Evolutionary conservation across 768 basidiomycete species (phyloP), one percentile per base, ranked within the genome.

Genomic region (Hebeloma cylindrosporum): DNA sequence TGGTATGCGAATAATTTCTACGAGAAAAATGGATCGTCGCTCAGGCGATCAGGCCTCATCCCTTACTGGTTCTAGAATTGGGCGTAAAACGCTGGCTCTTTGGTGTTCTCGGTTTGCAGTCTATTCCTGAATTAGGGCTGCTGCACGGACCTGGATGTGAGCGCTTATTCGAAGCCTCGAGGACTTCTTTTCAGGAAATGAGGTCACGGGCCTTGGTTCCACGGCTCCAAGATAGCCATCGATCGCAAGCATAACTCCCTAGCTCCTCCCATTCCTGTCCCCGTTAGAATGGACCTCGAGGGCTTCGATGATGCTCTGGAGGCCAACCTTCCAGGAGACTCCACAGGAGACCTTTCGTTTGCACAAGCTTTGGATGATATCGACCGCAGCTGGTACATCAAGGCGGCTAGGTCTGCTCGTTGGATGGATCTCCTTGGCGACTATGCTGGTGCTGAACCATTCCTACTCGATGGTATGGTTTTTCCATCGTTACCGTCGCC

Each of bases 401-500:
- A 40, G 26, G 37, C 43, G 4, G 46, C 47, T 14, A 39, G 54
- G 13, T 41, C 46, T 7, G 49, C 60, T 2, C 41, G 65, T 43
- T 60, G 79, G 57, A 85, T 86, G 83, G 84, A 86, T 59, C 67
- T 86, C 7, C 62, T 86, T 21, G 82, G 83, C 3, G 85, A 84
- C 55, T 86, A 84, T 58, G 83, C 80, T 16, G 85, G 85, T 1
- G 72, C 58, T 26, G 85, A 87, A 56, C 70, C 72, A 11, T 87
- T 87, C 54, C 54, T 85, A 29, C 67, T 87, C 45, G 82, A 85
- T 59, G 83, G 83, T 79, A 58, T 27, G 57, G 31, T 27, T 2
- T 13, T 40, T 32, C 8, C 34, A 34, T 37, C 10, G 35, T 58
- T 4, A 50, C 45, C 26, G 13, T 13, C 6, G 14, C 8, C n/a